Conservation (phyloP, 208 protist genomes). For the Sergeia podlipaevii region DNA sequence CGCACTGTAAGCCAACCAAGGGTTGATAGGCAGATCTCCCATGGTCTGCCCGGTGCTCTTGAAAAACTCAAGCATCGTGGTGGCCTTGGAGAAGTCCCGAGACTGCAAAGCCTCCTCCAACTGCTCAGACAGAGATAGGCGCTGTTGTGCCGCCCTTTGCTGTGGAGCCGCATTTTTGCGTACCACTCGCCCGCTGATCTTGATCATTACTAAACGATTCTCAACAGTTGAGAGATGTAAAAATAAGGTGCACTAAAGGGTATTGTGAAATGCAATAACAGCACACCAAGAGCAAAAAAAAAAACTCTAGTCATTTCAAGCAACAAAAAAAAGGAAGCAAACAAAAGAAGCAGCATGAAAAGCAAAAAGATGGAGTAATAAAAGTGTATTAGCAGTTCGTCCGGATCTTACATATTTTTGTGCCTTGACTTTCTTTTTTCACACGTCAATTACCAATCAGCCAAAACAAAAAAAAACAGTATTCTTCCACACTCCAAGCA, state of each 20-base stretch:
- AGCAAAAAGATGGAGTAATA: not conserved
- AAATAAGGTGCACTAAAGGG: not conserved
- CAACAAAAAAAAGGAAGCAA: not conserved
- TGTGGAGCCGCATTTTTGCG: conserved; percentile 31
- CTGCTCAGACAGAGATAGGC: conserved; percentile 67
- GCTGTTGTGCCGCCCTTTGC: conserved; percentile 21
- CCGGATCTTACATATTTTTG: too few relatives aligned
- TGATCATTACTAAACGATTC: conserved; percentile 42
- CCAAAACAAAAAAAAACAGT: too few relatives aligned
- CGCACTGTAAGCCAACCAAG: conserved; percentile 93
- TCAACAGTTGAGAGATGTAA: not conserved
- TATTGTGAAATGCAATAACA: not conserved
- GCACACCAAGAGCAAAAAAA: not conserved
- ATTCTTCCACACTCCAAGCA: too few relatives aligned
- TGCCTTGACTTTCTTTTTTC: too few relatives aligned
- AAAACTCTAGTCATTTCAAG: not conserved
- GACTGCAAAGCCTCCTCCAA: conserved; percentile 84
- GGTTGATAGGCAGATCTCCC: conserved; percentile 71
- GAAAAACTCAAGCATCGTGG: conserved; percentile 89
- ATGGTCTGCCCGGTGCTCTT: conserved; percentile 70
- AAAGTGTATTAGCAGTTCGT: too few relatives aligned
- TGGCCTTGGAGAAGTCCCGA: conserved; percentile 88
- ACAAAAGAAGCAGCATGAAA: not conserved
- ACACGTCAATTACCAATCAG: too few relatives aligned
- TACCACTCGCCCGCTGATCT: conserved; percentile 61